These are phyloP conservation scores for Stachybotrys elegans DNA, from an alignment of 2,329 filamentous ascomycete species.

Conservation along the genomic window DNA sequence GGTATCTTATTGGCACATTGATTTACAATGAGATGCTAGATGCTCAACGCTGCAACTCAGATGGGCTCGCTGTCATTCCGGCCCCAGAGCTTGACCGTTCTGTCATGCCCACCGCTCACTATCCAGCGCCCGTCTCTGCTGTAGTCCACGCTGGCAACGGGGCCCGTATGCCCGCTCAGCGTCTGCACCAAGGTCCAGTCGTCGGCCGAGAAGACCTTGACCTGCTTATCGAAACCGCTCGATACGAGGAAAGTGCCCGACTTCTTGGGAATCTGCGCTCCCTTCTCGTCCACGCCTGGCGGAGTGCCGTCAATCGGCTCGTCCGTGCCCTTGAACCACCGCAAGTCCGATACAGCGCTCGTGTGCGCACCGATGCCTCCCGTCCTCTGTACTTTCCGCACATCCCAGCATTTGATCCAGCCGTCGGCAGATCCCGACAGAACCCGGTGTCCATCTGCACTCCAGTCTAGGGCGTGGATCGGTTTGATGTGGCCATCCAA, in stretches of 20 bases:
- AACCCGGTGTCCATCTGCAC: conserved; percentile 83
- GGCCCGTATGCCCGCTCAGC: conserved; percentile 84
- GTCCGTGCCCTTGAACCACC: conserved; percentile 89
- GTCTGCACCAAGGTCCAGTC: conserved; percentile 91
- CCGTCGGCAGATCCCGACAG: conserved; percentile 90
- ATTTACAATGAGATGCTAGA: too few species aligned
- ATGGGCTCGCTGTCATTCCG: conserved; percentile 66
- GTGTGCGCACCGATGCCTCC: conserved; percentile 88
- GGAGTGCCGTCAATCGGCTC: conserved; percentile 59
- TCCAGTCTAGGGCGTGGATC: conserved; percentile 92
- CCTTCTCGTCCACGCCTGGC: conserved; percentile 59
- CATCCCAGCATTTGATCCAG: conserved; percentile 97
- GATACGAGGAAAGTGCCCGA: conserved; percentile 88
- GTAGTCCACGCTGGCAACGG: conserved; percentile 86
- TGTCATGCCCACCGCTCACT: conserved; percentile 87
- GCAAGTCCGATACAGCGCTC: conserved; percentile 84
- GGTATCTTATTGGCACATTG: too few species aligned
- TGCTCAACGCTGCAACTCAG: too few species aligned
- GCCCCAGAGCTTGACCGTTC: conserved; percentile 94
- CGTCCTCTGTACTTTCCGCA: conserved; percentile 78
- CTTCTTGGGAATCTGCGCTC: conserved; percentile 69
- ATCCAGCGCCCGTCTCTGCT: conserved; percentile 87
- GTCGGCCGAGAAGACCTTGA: conserved; percentile 94
- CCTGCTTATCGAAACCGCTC: conserved; percentile 87
- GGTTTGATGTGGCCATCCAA: conserved; percentile 78